Evolutionary conservation across 1,139 yeast species (phyloP), one percentile per base, ranked within the genome.

Genomic region (Magnusiomyces suaveolens): DNA sequence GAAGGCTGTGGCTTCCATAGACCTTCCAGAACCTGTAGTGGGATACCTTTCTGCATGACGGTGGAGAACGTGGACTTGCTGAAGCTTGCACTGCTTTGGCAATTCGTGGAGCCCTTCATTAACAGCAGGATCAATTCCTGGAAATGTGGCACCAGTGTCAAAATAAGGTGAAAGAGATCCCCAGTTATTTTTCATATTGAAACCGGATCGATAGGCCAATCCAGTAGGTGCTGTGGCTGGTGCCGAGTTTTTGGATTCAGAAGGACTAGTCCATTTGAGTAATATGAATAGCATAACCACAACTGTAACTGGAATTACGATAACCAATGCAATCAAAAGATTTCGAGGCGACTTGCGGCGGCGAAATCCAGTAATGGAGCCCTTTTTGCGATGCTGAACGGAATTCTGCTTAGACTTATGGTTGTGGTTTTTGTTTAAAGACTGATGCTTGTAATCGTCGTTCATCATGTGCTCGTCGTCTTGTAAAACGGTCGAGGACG

Each of bases 1-100:
- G 38, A 59, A 57, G 2, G 69, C 72, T 23, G 69, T 62, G 14
- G 48, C 50, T 43, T 56, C 55, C 65, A 72, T 66, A 46, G 60
- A 54, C 14, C 39, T 52, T 3, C 51, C 56, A 29, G 51, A 63
- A 10, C 69, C 67, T n/a, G 62, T 63, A 18, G 75, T 70, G 1
- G 76, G 76, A 56, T 63, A 69, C 24, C 76, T 62, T 58, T 72
- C 75, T 36, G 74, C 76, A 56, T 72, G 76, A 39, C 76, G 65
- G 59, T 72, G 76, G 43, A 72, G 63, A 12, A 72, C 66, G 55
- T 72, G 75, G n/a, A 70, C 73, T 60, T 72, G 76, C 56, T 62
- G 58, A 51, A 64, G 62, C 4, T 53, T 26, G 58, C 71, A 69
- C 43, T 60, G 58, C 12, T 57, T 57, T 2, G 72, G 72, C 24